Percentiles rank a stretch among this genome's conserved stretches.
These are phyloP conservation scores for Mycena maculata DNA, from an alignment of 768 basidiomycete genomes.

Conservation along the genomic window DNA sequence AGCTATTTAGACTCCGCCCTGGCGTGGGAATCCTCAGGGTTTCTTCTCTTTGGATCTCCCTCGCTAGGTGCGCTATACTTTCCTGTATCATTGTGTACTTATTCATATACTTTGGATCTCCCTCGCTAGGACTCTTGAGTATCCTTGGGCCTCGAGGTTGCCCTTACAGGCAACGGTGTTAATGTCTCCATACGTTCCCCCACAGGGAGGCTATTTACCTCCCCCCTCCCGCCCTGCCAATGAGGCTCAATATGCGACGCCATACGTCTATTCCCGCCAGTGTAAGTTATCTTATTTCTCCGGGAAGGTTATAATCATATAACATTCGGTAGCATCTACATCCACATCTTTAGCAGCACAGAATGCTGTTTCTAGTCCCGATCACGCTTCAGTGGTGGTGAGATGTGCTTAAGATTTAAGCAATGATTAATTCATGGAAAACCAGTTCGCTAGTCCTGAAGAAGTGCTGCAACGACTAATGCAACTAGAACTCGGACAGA, in stretches of 20 bases:
- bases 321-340: constrained; percentile 5
- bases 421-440: constrained; percentile 14
- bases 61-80: too few species aligned
- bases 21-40: too few species aligned
- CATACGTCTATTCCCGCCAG: neutral
- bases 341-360: constrained; percentile 6
- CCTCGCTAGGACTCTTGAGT: too few species aligned
- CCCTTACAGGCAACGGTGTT: neutral
- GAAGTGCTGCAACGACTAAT: constrained; percentile 11
- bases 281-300: constrained; percentile 7
- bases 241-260: neutral
- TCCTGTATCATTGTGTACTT: too few species aligned
- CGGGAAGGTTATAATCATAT: constrained; percentile 7
- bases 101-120: too few species aligned
- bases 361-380: constrained; percentile 4
- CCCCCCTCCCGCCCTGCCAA: neutral
- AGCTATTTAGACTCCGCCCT: too few species aligned
- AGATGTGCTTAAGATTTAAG: constrained; percentile 14
- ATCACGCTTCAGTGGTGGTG: constrained; percentile 8
- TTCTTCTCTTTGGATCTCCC: too few species aligned
- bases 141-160: too few species aligned
- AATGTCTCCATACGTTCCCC: neutral
- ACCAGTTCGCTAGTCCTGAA: neutral
- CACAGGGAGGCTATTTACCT: neutral
- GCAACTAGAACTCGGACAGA: constrained; percentile 7